Evolutionary conservation across 352 stramenopile genomes (phyloP).

Genomic region (Globisporangium echinulatum): DNA sequence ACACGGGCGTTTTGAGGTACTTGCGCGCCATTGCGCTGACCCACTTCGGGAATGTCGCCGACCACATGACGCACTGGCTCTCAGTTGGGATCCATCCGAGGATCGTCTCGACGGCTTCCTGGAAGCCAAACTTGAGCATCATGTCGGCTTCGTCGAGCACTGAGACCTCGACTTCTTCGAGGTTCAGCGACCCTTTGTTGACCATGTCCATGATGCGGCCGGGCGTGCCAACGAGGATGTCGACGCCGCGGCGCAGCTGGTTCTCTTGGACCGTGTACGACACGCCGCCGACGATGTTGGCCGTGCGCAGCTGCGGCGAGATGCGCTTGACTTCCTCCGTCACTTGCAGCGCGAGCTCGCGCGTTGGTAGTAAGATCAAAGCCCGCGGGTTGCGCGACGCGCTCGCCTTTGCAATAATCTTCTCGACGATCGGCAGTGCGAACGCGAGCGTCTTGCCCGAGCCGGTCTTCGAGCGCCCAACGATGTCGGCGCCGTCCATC

Average conservation of each 20-base stretch:
- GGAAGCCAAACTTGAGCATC: constrained; percentile 99
- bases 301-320: constrained; percentile 84
- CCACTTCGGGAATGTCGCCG: constrained; percentile 94
- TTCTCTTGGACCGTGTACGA: constrained; percentile 92
- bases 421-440: constrained; percentile 77
- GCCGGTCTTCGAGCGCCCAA: constrained; percentile 73
- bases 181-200: constrained; percentile 87
- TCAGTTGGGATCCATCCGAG: constrained; percentile 71
- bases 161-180: constrained; percentile 86
- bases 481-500: constrained; percentile 76
- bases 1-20: constrained; percentile 91
- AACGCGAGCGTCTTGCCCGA: constrained; percentile 66
- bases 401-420: constrained; percentile 36
- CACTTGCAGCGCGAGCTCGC: constrained; percentile 97
- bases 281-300: constrained; percentile 92
- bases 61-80: constrained; percentile 94
- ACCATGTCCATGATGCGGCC: constrained; percentile 97
- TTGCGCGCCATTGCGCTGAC: constrained; percentile 90
- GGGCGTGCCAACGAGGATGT: constrained; percentile 95
- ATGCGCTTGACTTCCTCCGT: constrained; percentile 85
- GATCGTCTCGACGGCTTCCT: constrained; percentile 96
- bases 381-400: constrained; percentile 68
- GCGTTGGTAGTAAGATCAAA: constrained; percentile 94
- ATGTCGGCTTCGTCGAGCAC: constrained; percentile 97
- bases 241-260: constrained; percentile 83